Conservation (phyloP, 169 alveolate species). For the Eimeria brunetti region DNA sequence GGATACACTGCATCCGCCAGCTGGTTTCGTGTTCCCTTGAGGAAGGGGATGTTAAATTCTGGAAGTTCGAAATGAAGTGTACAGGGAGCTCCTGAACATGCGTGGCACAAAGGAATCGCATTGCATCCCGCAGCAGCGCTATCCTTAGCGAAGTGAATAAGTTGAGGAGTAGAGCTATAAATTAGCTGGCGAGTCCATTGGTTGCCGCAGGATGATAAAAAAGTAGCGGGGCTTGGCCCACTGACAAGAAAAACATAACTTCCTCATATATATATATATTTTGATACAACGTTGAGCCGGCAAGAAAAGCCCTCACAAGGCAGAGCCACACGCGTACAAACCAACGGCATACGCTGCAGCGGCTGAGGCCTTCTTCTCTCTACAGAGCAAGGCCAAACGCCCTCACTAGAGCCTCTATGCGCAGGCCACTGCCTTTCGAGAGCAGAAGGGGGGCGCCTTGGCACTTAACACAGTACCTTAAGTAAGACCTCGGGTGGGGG, state of each 20-base stretch:
- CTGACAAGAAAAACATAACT: background rate
- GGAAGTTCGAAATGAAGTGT: no score
- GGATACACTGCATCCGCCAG: no score
- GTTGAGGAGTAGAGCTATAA: background rate
- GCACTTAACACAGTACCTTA: background rate
- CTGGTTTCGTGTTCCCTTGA: no score
- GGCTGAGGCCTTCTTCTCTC: background rate
- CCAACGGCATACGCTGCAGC: background rate
- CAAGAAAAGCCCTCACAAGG: background rate
- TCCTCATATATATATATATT: no score
- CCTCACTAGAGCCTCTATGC: background rate
- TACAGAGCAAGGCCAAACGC: background rate
- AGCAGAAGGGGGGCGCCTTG: background rate
- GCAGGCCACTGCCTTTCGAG: no score
- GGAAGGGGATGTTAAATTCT: no score
- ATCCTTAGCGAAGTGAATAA: background rate
- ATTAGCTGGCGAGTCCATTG: background rate
- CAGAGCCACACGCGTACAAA: background rate
- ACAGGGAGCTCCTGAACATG: background rate
- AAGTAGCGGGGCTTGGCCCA: background rate
- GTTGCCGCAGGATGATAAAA: background rate
- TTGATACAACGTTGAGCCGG: background rate
- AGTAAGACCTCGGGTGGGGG: background rate
- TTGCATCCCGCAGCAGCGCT: background rate
- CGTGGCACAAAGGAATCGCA: background rate